Base-by-base conservation (phyloP, 176 grass and related monocot genomes). In the Eragrostis nindensis region DNA sequence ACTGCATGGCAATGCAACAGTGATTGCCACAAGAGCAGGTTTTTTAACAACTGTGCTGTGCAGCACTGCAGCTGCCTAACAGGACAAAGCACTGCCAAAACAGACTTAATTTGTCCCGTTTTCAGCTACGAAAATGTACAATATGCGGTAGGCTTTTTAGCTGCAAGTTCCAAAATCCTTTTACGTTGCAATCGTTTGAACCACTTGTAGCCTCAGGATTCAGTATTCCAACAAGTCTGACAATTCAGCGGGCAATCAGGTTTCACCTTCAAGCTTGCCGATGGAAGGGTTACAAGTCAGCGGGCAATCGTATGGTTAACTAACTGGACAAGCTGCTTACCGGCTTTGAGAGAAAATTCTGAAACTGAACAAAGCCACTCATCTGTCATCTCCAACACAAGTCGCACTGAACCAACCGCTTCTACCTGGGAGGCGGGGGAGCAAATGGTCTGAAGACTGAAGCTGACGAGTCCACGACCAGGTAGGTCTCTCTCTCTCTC, bases 31-130 rank as follows among this genome's bases (percentile, higher is more conserved):
- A n/a, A n/a, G n/a, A n/a, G n/a, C n/a, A n/a, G n/a, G n/a, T n/a
- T n/a, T n/a, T n/a, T 25, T 55, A 65, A 78, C 43, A 78, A 65
- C 27, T 41, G 47, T n/a, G n/a, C n/a, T n/a, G n/a, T 9, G 77
- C 39, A 7, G 52, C 36, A 25, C 72, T 26, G 78, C 72, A 65
- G 80, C 46, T 83, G 74, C 86, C 86, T 83, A 73, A 87, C 74
- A 83, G 48, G 80, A 88, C 80, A 87, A 62, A 16, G 16, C 53
- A 32, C 69, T 70, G 65, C 56, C 65, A 65, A 36, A 69, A 68
- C 44, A 70, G 78, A 52, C 36, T 12, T 46, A 32, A 24, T 79
- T 26, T 70, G 82, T 84, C 64, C 41, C 73, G 38, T 26, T 77
- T 70, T 40, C 50, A 59, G 61, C 60, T 75, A 45, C 59, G 22